phyloP scores from a whole-genome alignment of 805 yeast genomes.

The Kurtzmaniella cleridarum region DNA sequence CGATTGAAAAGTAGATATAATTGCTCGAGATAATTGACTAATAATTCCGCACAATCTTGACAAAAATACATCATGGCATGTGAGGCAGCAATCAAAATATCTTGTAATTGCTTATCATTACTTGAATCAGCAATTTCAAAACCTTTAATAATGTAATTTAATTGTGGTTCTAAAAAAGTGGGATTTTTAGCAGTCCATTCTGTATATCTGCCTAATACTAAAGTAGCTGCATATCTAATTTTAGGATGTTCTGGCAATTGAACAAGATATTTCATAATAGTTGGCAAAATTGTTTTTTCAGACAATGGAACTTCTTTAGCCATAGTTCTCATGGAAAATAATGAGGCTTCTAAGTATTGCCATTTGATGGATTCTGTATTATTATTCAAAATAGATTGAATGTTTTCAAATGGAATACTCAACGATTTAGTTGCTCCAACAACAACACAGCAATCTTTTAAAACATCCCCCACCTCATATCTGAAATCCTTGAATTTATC shows the following conservation, averaged over 20 bases:
- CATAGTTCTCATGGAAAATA: slow-evolving; percentile 88
- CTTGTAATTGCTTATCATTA: slow-evolving; percentile 22
- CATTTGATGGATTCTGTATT: slow-evolving; percentile 46
- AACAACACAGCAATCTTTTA: slow-evolving; percentile 91
- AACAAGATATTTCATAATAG: slow-evolving; percentile 62
- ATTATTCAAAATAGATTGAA: slow-evolving; percentile 38
- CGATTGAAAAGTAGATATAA: slow-evolving; percentile 65
- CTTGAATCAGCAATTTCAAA: slow-evolving; percentile 35
- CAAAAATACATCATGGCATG: slow-evolving; percentile 93
- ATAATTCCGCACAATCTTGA: slow-evolving; percentile 72
- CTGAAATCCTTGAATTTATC: slow-evolving; percentile 92
- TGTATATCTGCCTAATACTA: slow-evolving; percentile 93
- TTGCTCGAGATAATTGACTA: slow-evolving; percentile 68
- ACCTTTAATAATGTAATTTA: slow-evolving; percentile 78
- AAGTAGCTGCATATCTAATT: slow-evolving; percentile 85
- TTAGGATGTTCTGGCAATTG: slow-evolving; percentile 80
- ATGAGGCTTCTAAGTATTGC: slow-evolving; percentile 88
- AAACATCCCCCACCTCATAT: slow-evolving; percentile 96
- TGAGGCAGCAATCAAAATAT: slow-evolving; percentile 78
- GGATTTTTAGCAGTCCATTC: slow-evolving; percentile 92
- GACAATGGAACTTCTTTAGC: slow-evolving; percentile 76
- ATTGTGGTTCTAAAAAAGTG: slow-evolving; percentile 71
- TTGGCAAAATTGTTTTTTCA: slow-evolving; percentile 67
- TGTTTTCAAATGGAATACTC: slow-evolving; percentile 59
- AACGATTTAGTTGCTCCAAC: slow-evolving; percentile 73